Evolutionary conservation across 139 green algal species (phyloP).

Genomic region (Nannochloris sp.): DNA sequence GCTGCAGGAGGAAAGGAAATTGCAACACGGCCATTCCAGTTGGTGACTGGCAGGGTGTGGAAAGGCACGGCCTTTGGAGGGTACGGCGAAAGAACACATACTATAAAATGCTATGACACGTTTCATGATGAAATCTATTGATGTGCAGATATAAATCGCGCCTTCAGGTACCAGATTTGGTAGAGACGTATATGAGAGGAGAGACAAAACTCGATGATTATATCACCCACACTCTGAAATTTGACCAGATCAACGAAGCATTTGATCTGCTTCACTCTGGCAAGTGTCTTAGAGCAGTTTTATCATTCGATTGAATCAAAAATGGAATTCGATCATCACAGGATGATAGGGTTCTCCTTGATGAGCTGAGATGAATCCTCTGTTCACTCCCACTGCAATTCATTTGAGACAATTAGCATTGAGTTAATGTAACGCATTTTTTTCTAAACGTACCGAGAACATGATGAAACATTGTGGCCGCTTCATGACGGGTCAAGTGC

Average conservation of each 20-base stretch:
- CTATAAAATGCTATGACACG: conserved; percentile 31
- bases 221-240: conserved; percentile 80
- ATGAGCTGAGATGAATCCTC: not conserved
- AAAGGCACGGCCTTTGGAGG: conserved; percentile 93
- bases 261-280: conserved; percentile 90
- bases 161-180: conserved; percentile 76
- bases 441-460: not conserved
- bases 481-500: not conserved
- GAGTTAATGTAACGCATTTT: not conserved
- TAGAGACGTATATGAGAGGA: conserved; percentile 73
- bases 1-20: conserved; percentile 41
- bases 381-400: not conserved
- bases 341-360: conserved; percentile 5
- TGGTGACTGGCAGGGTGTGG: conserved; percentile 86
- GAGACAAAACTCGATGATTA: conserved; percentile 84
- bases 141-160: conserved; percentile 18
- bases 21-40: conserved; percentile 82
- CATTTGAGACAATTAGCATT: not conserved
- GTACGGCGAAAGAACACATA: not conserved
- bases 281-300: conserved; percentile 79
- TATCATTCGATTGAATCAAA: conserved; percentile 29
- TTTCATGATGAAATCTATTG: not conserved
- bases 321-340: not conserved
- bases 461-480: conserved; percentile 8
- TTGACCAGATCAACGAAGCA: conserved; percentile 85